Percentiles rank a stretch among this genome's conserved stretches.
Conservation (phyloP, 2,329 filamentous ascomycete genomes). For the Decorospora gaudefroyi region DNA sequence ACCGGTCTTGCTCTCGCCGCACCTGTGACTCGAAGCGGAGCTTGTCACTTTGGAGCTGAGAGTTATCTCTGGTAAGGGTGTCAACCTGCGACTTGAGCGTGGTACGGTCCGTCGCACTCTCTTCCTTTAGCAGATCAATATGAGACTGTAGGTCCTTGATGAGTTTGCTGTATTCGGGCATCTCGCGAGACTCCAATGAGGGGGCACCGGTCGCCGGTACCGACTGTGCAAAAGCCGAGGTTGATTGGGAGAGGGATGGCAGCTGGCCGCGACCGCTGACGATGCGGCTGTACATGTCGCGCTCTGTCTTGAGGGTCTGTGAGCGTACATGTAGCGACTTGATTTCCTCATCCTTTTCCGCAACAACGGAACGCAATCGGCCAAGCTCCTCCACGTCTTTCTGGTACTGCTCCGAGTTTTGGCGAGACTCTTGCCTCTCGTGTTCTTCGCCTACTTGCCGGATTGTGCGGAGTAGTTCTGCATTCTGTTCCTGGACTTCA, state of each 20-base stretch:
- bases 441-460: constrained; percentile 85
- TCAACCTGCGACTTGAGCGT: constrained; percentile 85
- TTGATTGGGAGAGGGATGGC: constrained; percentile 48
- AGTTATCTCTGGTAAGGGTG: constrained; percentile 79
- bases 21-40: constrained; percentile 80
- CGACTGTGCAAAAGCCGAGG: constrained; percentile 28
- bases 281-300: constrained; percentile 96
- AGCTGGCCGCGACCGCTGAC: constrained; percentile 73
- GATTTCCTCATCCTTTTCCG: constrained; percentile 82
- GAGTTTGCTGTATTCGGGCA: constrained; percentile 74
- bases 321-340: constrained; percentile 79
- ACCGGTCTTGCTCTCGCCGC: constrained; percentile 78
- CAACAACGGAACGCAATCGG: constrained; percentile 70
- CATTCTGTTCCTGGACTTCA: constrained; percentile 86
- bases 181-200: constrained; percentile 53
- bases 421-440: constrained; percentile 84
- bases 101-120: constrained; percentile 78
- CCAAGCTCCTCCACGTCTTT: constrained; percentile 71
- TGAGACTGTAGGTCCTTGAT: constrained; percentile 86
- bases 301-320: constrained; percentile 91
- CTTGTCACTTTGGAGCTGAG: constrained; percentile 77
- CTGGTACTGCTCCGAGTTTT: constrained; percentile 59
- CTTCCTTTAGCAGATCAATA: constrained; percentile 86
- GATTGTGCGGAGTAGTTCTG: constrained; percentile 79
- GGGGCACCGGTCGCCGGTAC: constrained; percentile 17